phyloP scores from a whole-genome alignment of 2,329 filamentous ascomycete species.

The Juglanconis juglandina region DNA sequence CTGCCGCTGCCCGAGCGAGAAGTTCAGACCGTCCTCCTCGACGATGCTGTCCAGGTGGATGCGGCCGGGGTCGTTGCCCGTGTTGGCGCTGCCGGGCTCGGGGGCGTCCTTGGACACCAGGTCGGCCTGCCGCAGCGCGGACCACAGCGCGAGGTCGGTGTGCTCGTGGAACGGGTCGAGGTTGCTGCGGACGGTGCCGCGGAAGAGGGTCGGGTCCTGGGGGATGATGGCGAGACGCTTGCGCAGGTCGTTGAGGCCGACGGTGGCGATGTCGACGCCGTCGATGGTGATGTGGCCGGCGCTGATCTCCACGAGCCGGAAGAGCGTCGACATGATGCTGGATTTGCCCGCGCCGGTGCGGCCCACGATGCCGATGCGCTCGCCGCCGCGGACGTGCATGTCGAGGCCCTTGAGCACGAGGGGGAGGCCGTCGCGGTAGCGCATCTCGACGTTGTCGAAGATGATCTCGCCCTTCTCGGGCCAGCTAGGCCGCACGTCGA shows the following conservation, averaged over 20 bases:
- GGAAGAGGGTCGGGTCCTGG: constrained; percentile 65
- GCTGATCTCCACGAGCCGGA: constrained; percentile 51
- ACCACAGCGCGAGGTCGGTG: constrained; percentile 74
- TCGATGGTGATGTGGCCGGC: constrained; percentile 43
- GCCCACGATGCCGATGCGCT: constrained; percentile 71
- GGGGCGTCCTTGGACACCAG: constrained; percentile 48
- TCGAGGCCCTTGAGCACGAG: constrained; percentile 68
- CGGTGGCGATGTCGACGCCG: constrained; percentile 50
- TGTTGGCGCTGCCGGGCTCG: constrained; percentile 25
- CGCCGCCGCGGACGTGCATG: constrained; percentile 71
- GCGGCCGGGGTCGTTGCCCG: constrained; percentile 41
- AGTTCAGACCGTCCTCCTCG: constrained; percentile 93
- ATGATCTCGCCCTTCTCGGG: constrained; percentile 80
- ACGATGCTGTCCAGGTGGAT: constrained; percentile 82
- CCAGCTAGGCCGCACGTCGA: constrained; percentile 72
- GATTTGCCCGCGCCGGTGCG: constrained; percentile 65
- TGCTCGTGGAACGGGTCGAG: constrained; percentile 79
- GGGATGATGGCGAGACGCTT: constrained; percentile 63
- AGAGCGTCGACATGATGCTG: constrained; percentile 61
- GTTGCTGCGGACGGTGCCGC: constrained; percentile 73
- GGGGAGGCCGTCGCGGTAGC: constrained; percentile 69
- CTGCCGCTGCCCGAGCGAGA: constrained; percentile 90
- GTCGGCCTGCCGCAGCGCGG: constrained; percentile 72
- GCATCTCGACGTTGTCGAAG: constrained; percentile 74
- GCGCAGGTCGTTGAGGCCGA: constrained; percentile 59